Conservation (phyloP, 2,329 filamentous ascomycete genomes). For the Gliomastix tumulicola region DNA sequence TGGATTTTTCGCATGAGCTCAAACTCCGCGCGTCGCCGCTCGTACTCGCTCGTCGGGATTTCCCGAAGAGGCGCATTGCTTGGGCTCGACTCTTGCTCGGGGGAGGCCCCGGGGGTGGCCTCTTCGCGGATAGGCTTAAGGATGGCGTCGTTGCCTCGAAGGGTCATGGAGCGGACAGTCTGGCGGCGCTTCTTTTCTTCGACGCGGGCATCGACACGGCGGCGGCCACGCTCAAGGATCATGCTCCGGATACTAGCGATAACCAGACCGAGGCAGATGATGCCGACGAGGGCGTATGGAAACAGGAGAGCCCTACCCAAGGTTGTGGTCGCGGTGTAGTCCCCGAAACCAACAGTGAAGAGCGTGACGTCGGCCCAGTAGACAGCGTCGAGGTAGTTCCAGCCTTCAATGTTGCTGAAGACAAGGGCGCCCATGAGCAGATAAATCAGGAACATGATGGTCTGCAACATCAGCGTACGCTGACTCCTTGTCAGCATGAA, state of each 20-base stretch:
- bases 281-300: slow-evolving; percentile 76
- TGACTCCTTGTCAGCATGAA: slow-evolving; percentile 76
- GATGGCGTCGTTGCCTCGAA: slow-evolving; percentile 36
- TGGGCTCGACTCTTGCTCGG: background rate
- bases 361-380: slow-evolving; percentile 73
- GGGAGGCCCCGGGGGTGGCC: slow-evolving; percentile 1
- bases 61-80: background rate
- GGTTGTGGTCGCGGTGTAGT: slow-evolving; percentile 37
- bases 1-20: slow-evolving; percentile 79
- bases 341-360: slow-evolving; percentile 59
- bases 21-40: slow-evolving; percentile 65
- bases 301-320: slow-evolving; percentile 67
- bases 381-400: slow-evolving; percentile 70
- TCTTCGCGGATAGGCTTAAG: slow-evolving; percentile 37
- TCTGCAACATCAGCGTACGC: slow-evolving; percentile 84
- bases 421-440: slow-evolving; percentile 70
- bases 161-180: slow-evolving; percentile 36
- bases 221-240: slow-evolving; percentile 50
- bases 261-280: slow-evolving; percentile 78
- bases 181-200: slow-evolving; percentile 50
- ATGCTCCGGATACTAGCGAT: slow-evolving; percentile 70
- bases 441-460: slow-evolving; percentile 78
- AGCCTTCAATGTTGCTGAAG: slow-evolving; percentile 66
- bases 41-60: slow-evolving; percentile 33
- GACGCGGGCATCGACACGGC: slow-evolving; percentile 47